A percentile compares a stretch with the other conserved stretches of the same genome.
These are phyloP conservation scores for Fusarium incarnatum DNA, from an alignment of 2,329 filamentous ascomycete species.

Conservation along the genomic window DNA sequence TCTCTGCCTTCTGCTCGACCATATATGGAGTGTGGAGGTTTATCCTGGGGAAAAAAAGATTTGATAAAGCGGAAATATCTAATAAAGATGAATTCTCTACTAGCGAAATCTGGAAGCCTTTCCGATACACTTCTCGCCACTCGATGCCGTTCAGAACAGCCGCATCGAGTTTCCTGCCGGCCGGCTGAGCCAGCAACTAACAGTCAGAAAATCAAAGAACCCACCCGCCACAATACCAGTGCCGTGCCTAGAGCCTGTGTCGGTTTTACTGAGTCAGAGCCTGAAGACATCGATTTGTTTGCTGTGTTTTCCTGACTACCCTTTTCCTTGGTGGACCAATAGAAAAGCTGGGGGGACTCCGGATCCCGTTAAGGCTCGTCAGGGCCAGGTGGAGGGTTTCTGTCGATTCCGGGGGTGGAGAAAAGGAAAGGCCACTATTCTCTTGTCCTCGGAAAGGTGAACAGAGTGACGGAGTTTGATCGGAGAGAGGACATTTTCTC, in stretches of 20 bases:
- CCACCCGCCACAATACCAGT: constrained; percentile 1
- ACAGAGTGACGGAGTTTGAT: neutral
- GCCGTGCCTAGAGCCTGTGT: neutral
- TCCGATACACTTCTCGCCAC: neutral
- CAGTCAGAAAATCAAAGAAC: neutral
- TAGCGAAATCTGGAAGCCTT: neutral
- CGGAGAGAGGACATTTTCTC: too few species aligned
- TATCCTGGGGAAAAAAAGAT: neutral
- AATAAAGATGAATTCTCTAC: neutral
- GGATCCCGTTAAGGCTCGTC: neutral
- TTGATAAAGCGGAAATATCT: neutral
- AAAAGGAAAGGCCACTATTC: neutral
- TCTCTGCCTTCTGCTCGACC: neutral
- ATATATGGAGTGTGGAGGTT: neutral
- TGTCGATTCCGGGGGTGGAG: constrained; percentile 10
- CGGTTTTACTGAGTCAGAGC: neutral
- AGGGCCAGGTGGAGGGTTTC: constrained; percentile 3
- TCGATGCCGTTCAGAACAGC: neutral
- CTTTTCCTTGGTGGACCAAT: neutral
- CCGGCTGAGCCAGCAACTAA: neutral
- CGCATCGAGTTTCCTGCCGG: neutral
- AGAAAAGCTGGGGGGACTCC: neutral
- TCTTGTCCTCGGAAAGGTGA: neutral
- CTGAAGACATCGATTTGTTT: neutral
- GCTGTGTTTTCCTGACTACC: neutral